Conservation (phyloP, 495 filamentous ascomycete genomes). For the Hypoxylon intermedium region DNA sequence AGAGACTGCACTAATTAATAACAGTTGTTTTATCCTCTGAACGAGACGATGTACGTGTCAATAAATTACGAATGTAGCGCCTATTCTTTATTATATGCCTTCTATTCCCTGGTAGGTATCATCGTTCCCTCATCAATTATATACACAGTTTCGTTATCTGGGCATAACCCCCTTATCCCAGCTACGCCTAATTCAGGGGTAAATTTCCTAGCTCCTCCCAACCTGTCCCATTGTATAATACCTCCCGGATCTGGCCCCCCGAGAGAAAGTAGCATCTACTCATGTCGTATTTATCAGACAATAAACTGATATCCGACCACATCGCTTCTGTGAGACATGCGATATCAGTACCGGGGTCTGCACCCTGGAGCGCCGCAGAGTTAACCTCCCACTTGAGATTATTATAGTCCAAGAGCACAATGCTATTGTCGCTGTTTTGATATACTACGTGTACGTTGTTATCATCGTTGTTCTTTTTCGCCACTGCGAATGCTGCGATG, state of each 20-base stretch:
- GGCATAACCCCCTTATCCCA: not conserved
- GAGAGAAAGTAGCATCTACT: conserved; percentile 15
- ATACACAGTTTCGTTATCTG: not conserved
- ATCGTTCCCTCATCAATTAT: not conserved
- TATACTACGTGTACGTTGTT: conserved; percentile 3
- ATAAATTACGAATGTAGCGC: no score
- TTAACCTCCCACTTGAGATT: not conserved
- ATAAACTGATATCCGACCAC: not conserved
- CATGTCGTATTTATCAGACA: conserved; percentile 9
- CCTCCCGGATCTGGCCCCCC: conserved; percentile 7
- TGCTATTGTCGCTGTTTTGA: conserved; percentile 2
- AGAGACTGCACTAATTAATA: no score
- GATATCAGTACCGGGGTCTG: conserved; percentile 5
- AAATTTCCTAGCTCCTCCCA: conserved; percentile 15
- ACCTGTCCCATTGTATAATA: conserved; percentile 6
- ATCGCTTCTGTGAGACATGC: conserved; percentile 7
- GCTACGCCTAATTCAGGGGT: not conserved
- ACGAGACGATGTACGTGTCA: no score
- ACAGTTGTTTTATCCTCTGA: no score
- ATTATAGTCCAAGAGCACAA: not conserved
- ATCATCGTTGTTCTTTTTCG: not conserved
- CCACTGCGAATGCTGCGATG: conserved; percentile 11
- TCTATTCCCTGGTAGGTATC: no score
- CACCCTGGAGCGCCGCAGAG: not conserved
- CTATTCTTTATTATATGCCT: no score